A percentile compares a stretch with the other conserved stretches of the same genome.
phyloP scores from a whole-genome alignment of 805 yeast species.

The Yamadazyma endophytica region DNA sequence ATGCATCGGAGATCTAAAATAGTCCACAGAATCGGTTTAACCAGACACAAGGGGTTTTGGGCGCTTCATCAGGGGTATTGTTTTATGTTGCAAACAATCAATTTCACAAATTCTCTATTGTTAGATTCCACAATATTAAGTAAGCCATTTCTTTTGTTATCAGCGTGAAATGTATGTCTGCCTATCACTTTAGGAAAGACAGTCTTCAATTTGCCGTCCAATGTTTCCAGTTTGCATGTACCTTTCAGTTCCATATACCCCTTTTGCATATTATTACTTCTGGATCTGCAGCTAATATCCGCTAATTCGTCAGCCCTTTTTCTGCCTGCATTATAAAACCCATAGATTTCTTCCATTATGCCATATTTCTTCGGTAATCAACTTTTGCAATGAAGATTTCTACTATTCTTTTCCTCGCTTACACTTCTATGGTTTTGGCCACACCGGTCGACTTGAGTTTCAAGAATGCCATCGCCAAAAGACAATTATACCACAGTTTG shows the following conservation, averaged over 20 bases:
- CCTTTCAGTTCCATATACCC: not conserved
- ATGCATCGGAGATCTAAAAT: too few relatives aligned
- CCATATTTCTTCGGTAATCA: not conserved
- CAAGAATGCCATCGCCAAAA: constrained; percentile 5
- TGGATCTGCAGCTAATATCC: not conserved
- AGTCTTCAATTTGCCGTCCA: too few relatives aligned
- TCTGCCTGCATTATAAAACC: not conserved
- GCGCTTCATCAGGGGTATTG: too few relatives aligned
- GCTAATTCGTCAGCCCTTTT: not conserved
- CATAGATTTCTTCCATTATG: not conserved
- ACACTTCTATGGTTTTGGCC: not conserved
- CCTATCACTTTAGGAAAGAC: too few relatives aligned
- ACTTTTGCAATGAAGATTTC: constrained; percentile 1
- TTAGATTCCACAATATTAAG: too few relatives aligned
- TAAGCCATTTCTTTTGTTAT: too few relatives aligned
- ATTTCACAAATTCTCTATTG: too few relatives aligned
- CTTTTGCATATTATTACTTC: not conserved
- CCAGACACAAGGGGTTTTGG: too few relatives aligned
- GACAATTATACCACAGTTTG: constrained; percentile 4
- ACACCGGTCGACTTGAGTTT: constrained; percentile 3
- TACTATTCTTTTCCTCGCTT: constrained; percentile 2
- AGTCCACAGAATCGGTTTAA: too few relatives aligned
- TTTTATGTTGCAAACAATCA: too few relatives aligned
- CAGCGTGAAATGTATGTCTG: too few relatives aligned
- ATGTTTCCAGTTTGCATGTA: too few relatives aligned